A percentile compares a stretch with the other conserved stretches of the same genome.
Evolutionary conservation across 1,139 yeast genomes (phyloP).

Genomic region (Eremothecium cymbalariae): DNA sequence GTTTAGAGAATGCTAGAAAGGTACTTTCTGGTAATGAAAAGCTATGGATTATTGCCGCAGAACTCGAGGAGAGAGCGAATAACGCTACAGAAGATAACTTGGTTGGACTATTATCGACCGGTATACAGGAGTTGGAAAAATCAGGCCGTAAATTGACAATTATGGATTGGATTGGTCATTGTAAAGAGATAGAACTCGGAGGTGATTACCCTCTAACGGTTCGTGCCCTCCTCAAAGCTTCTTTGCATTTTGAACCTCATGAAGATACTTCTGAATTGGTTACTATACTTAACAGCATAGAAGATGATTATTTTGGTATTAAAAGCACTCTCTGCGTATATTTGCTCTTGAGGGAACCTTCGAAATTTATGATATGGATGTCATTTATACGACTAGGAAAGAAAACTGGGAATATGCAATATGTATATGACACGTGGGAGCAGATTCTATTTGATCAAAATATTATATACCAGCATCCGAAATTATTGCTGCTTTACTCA

Average conservation of each 20-base stretch:
- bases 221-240: conserved; percentile 21
- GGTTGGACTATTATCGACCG: conserved; percentile 42
- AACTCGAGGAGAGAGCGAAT: conserved; percentile 54
- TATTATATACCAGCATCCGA: conserved; percentile 41
- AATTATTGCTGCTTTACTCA: conserved; percentile 62
- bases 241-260: conserved; percentile 18
- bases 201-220: conserved; percentile 22
- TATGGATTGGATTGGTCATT: conserved; percentile 44
- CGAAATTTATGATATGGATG: conserved; percentile 49
- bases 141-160: conserved; percentile 43
- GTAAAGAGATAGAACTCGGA: conserved; percentile 35
- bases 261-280: neutral
- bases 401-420: conserved; percentile 26
- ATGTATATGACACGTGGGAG: conserved; percentile 44
- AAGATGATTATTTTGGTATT: neutral
- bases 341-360: conserved; percentile 43
- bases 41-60: conserved; percentile 66
- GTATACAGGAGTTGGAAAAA: conserved; percentile 40
- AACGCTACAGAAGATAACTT: conserved; percentile 38
- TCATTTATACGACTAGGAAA: conserved; percentile 43
- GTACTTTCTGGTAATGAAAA: conserved; percentile 42
- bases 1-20: conserved; percentile 55
- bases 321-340: conserved; percentile 41
- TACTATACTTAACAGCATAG: neutral
- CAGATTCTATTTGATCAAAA: conserved; percentile 33